phyloP scores from a whole-genome alignment of 31 red algal genomes.

The Odonthalia washingtoniensis region DNA sequence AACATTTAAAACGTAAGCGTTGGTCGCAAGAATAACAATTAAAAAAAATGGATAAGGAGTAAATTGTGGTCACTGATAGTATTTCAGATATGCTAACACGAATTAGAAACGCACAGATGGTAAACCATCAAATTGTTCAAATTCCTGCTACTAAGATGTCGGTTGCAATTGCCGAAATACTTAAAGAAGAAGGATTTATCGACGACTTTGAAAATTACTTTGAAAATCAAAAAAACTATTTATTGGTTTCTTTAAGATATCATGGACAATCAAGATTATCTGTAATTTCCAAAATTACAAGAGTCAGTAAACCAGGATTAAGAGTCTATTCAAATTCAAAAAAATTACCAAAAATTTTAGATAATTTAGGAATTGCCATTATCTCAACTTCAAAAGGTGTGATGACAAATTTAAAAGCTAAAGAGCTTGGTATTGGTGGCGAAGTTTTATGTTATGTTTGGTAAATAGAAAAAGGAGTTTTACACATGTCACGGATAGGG shows the following conservation, averaged over 20 bases:
- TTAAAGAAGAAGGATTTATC: constrained; percentile 33
- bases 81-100: constrained; percentile 30
- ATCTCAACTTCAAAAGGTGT: constrained; percentile 5
- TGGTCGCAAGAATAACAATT: background rate
- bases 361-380: background rate
- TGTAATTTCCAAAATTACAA: background rate
- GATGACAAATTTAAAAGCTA: background rate
- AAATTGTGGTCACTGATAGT: background rate
- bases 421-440: background rate
- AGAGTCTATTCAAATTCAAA: constrained; percentile 6
- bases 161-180: constrained; percentile 10
- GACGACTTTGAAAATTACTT: constrained; percentile 6
- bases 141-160: constrained; percentile 4
- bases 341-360: background rate
- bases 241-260: constrained; percentile 13
- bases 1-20: constrained; percentile 12
- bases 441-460: background rate
- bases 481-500: constrained; percentile 24
- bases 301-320: constrained; percentile 8
- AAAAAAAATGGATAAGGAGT: background rate
- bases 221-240: constrained; percentile 19
- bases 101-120: constrained; percentile 18
- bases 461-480: constrained; percentile 23
- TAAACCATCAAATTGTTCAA: background rate
- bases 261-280: constrained; percentile 1